Evolutionary conservation across 2,329 filamentous ascomycete genomes (phyloP).

Genomic region (Corinectria fuckeliana): DNA sequence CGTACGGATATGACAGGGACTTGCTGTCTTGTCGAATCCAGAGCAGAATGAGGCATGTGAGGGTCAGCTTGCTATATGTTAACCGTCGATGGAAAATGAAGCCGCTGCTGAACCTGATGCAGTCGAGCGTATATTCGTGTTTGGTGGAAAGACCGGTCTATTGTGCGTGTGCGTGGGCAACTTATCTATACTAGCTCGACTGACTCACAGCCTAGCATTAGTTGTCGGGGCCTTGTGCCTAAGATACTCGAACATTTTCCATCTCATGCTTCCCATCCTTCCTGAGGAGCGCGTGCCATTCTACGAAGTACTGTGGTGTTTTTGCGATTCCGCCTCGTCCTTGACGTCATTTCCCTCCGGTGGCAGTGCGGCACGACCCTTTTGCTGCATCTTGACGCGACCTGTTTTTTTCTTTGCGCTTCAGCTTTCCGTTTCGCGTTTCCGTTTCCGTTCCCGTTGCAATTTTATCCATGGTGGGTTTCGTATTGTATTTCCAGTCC

Average conservation of each 20-base stretch:
- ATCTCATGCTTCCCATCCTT: constrained; percentile 11
- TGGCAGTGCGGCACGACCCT: constrained; percentile 10
- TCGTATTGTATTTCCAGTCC: constrained; percentile 1
- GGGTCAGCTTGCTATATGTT: not conserved
- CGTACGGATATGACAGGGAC: not conserved
- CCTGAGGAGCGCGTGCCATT: constrained; percentile 20
- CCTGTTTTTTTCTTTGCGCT: constrained; percentile 12
- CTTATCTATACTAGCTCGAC: constrained; percentile 38
- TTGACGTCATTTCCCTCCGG: constrained; percentile 15
- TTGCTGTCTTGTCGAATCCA: not conserved
- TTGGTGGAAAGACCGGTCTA: constrained; percentile 38
- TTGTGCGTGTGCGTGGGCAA: constrained; percentile 45
- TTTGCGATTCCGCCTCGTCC: constrained; percentile 13
- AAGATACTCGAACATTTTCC: constrained; percentile 9
- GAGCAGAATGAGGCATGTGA: not conserved
- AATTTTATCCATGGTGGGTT: constrained; percentile 8
- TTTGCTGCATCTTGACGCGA: constrained; percentile 8
- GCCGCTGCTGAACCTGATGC: not conserved
- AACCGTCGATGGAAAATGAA: not conserved
- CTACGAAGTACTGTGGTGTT: constrained; percentile 16
- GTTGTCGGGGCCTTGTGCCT: constrained; percentile 7
- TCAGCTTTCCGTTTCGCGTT: constrained; percentile 5
- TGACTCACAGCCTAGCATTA: constrained; percentile 29
- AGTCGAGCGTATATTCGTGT: constrained; percentile 22
- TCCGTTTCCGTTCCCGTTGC: not conserved